Percentiles rank a stretch among this genome's conserved stretches.
phyloP scores from a whole-genome alignment of 2,329 filamentous ascomycete genomes.

The Stemphylium beticola region DNA sequence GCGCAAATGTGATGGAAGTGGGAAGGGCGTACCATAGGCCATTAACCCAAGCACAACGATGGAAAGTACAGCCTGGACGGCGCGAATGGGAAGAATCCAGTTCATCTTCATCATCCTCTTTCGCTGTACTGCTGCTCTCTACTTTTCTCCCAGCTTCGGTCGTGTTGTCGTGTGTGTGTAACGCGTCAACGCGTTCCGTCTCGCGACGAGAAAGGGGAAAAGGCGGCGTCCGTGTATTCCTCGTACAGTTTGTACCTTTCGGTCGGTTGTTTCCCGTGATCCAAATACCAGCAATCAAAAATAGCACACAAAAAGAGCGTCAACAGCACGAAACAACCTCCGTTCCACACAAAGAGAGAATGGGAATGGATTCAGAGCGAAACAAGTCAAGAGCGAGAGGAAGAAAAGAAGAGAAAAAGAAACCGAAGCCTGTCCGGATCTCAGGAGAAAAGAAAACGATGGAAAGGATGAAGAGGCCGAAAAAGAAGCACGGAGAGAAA shows the following conservation, averaged over 20 bases:
- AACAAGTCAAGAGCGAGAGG: neutral
- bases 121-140: neutral
- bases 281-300: no score
- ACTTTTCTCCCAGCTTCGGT: neutral
- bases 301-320: neutral
- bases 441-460: neutral
- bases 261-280: no score
- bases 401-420: neutral
- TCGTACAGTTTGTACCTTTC: neutral
- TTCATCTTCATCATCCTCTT: constrained; percentile 56
- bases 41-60: constrained; percentile 78
- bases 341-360: no score
- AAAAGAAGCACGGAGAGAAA: neutral
- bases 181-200: neutral
- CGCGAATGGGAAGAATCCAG: constrained; percentile 68
- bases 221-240: neutral
- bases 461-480: neutral
- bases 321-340: neutral
- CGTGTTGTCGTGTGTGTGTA: neutral
- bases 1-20: no score
- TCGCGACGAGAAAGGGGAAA: neutral
- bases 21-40: constrained; percentile 64
- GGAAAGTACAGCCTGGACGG: constrained; percentile 69
- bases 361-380: no score
- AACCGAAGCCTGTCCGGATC: neutral